Base-by-base conservation (phyloP, 2,329 filamentous ascomycete species). In the Pseudogymnoascus sp. region DNA sequence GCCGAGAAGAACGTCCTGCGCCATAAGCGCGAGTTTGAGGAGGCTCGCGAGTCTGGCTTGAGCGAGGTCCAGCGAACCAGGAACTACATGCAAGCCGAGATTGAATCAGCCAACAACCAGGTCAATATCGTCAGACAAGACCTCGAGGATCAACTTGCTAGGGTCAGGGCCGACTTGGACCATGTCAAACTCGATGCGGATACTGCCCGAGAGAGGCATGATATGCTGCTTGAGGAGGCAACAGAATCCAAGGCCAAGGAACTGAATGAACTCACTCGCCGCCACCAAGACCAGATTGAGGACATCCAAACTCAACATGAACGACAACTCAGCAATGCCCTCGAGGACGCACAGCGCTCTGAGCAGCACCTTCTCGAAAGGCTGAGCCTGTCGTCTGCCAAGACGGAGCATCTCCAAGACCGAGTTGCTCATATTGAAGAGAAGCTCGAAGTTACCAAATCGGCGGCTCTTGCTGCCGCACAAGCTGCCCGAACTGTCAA, bases 401-500 rank as follows among this genome's bases (percentile, higher is more conserved):
- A 93, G 79, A 85, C 88, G 3, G 86, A 92, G 67, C 89, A 95
- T 72, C 83, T 95, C 20, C 88, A 95, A 72, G 92, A 97, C 68
- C 90, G 90, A 68, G 84, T 97, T 25, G 76, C 82, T 4, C 89
- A 95, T 68, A 80, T 97, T 1, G 91, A 97, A 72, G 92, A 97
- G 73, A 93, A 92, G 74, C 82, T 99, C 14, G 88, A 95, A 68
- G 89, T 97, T 67, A 88, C 93, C 22, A 92, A 92, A 72, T 86
- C 92, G 70, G 92, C 92, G 33, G 92, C 92, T 8, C 85, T 86
- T 63, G 91, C 92, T 37, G 93, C 92, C 14, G 91, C 85, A 14
- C 83, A 88, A 73, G 91, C 90, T 35, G 88, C 88, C 41, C 86
- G 86, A 72, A 61, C 66, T 1, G 64, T 69, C 6, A 65, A 67